Base-by-base conservation (phyloP, 306 rosid species). In the Begonia loranthoides region DNA sequence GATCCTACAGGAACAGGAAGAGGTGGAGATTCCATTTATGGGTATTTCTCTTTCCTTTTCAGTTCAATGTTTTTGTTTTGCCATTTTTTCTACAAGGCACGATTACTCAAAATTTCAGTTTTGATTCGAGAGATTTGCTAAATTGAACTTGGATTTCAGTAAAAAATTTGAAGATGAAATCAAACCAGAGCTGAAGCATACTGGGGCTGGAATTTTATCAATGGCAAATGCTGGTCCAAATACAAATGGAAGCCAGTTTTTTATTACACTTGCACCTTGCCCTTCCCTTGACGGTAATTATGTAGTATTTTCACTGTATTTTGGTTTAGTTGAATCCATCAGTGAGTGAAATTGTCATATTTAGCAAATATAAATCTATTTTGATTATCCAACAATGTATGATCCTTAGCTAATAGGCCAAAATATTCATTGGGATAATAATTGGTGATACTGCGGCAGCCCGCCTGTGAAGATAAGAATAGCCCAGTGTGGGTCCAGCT, bases 1-100 rank as follows among this genome's bases (percentile, higher is more conserved):
- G 99, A 92, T 83, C 99, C 99, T 44, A 83, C 96, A 33, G 99
- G 99, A 52, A 92, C 99, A 15, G 99, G 99, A 80, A 79, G 99
- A 46, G 99, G 99, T 63, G 99, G 99, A 64, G 94, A 86, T 50
- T 92, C 99, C 53, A 92, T 92, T 36, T 92, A 86, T 58, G 99
- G 99, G 99, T 92, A 78, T 28, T 13, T 8, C 54, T 57, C n/a
- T 7, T 33, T 33, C 15, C 64, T 57, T 45, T 9, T 7, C 39
- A 21, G 2, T 9, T 0, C 40, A 17, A 17, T 6, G 33, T 12
- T 47, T 15, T 57, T 53, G 15, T 7, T 3, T 6, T 21, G 17
- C 10, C 47, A 17, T 50, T 51, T 38, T 21, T 36, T 11, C 28
- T 15, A 49, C 28, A 43, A 43, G 13, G 12, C 6, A 41, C 10